phyloP scores from a whole-genome alignment of 768 basidiomycete species.

The Podaxis sp. region DNA sequence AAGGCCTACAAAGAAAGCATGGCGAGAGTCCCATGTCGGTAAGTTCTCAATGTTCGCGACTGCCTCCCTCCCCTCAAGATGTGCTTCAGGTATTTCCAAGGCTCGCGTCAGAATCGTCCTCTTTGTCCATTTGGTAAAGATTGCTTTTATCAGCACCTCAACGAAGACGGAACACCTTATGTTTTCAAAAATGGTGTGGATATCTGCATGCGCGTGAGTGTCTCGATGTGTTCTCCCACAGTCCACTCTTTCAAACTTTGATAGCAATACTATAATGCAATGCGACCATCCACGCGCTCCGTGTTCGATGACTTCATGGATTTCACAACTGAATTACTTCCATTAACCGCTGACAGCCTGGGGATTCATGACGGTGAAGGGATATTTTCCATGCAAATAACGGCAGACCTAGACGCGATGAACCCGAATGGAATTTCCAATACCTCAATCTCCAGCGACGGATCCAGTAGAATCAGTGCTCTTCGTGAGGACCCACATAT shows the following conservation, averaged over 20 bases:
- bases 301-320: conserved; percentile 7
- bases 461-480: not conserved
- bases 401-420: not conserved
- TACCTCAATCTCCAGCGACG: not conserved
- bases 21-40: conserved; percentile 69
- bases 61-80: not conserved
- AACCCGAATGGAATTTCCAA: not conserved
- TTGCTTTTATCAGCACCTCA: conserved; percentile 76
- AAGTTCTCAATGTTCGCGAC: conserved; percentile 19
- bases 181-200: conserved; percentile 55
- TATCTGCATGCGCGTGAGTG: conserved; percentile 47
- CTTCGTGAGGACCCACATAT: not conserved
- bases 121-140: conserved; percentile 79
- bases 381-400: conserved; percentile 5
- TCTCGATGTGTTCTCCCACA: conserved; percentile 3
- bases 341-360: not conserved
- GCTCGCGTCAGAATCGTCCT: conserved; percentile 45
- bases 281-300: not conserved
- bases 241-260: not conserved
- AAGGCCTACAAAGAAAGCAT: conserved; percentile 72
- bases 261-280: conserved; percentile 8
- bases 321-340: not conserved
- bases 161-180: conserved; percentile 62
- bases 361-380: not conserved
- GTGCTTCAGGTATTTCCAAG: conserved; percentile 57